These are phyloP conservation scores for Nannochloropsis salina DNA, from an alignment of 108 stramenopile species.

Conservation along the genomic window DNA sequence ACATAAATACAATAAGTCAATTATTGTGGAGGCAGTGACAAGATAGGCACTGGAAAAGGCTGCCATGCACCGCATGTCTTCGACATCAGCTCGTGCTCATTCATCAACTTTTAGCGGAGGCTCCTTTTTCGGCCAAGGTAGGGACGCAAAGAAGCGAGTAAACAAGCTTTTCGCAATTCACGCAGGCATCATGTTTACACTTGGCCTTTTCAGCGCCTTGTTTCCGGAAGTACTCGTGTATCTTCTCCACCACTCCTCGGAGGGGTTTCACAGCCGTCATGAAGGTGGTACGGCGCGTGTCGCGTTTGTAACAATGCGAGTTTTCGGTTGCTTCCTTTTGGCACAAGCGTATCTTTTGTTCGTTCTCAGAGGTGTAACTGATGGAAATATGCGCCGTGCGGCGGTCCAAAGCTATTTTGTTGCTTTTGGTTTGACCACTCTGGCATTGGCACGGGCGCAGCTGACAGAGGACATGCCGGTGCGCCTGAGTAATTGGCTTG, in stretches of 20 bases:
- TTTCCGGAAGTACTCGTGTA: background rate
- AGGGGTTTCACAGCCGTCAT: background rate
- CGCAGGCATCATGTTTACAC: background rate
- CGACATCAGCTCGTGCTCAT: no score
- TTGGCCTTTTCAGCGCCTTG: background rate
- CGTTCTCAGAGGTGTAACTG: background rate
- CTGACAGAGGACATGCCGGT: constrained; percentile 2
- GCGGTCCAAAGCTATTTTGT: constrained; percentile 7
- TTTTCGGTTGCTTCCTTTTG: constrained; percentile 9
- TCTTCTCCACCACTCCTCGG: background rate
- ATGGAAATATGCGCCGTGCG: background rate
- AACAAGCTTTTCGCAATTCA: background rate
- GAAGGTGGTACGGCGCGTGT: background rate
- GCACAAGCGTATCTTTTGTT: constrained; percentile 1
- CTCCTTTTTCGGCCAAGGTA: background rate
- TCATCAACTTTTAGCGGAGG: no score
- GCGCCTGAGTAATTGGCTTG: background rate
- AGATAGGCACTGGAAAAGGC: no score
- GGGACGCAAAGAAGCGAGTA: background rate
- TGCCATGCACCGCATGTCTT: no score
- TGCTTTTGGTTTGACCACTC: background rate
- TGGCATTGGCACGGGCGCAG: background rate
- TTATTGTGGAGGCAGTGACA: no score
- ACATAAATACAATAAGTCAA: no score
- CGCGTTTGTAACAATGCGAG: background rate